Percentiles rank a stretch among this genome's conserved stretches.
Evolutionary conservation across 441 rosid genomes (phyloP).

Genomic region (Croton laevigatus): DNA sequence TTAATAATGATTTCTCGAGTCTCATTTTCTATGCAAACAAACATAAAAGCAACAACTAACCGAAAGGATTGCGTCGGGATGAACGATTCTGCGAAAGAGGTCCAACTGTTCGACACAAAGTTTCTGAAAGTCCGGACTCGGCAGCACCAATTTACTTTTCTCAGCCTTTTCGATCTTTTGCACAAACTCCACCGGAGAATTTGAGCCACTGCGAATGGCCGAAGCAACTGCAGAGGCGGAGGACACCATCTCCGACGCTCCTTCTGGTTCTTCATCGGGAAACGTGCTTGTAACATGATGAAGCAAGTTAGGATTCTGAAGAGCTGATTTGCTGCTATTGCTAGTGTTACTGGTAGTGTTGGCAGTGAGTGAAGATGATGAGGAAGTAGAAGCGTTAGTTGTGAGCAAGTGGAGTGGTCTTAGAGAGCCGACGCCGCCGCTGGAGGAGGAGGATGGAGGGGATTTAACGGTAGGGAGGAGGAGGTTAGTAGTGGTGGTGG

Average conservation of each 20-base stretch:
- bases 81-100: constrained; percentile 70
- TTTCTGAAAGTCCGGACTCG: constrained; percentile 72
- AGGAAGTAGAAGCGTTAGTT: constrained; percentile 10
- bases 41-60: constrained; percentile 27
- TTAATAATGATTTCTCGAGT: neutral
- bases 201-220: constrained; percentile 61
- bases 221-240: constrained; percentile 79
- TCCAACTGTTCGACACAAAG: constrained; percentile 76
- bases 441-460: neutral
- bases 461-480: constrained; percentile 19
- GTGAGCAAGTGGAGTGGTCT: constrained; percentile 9
- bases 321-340: constrained; percentile 20
- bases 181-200: constrained; percentile 68
- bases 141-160: constrained; percentile 56
- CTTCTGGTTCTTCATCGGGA: constrained; percentile 35
- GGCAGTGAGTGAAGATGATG: constrained; percentile 11
- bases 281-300: constrained; percentile 43
- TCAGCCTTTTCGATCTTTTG: constrained; percentile 57
- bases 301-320: constrained; percentile 19
- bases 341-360: neutral
- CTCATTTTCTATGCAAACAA: constrained; percentile 7
- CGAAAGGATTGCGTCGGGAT: constrained; percentile 67
- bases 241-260: constrained; percentile 33
- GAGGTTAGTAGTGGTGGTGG: constrained; percentile 16
- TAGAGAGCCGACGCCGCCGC: neutral